Base-by-base conservation (phyloP, 2,329 filamentous ascomycete species). In the Penicillium sp. region DNA sequence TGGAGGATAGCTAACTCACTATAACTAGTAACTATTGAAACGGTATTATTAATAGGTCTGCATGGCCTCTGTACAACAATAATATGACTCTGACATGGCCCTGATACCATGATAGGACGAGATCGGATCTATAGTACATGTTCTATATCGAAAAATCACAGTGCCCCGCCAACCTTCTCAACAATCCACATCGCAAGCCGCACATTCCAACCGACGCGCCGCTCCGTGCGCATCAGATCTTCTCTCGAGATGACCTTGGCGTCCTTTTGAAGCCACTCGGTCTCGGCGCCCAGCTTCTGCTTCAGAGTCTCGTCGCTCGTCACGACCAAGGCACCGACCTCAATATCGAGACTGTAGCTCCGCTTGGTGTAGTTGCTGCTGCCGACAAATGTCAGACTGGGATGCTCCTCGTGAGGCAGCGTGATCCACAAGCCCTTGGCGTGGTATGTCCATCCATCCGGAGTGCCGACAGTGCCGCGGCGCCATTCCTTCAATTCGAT, bases 361-460 rank as follows among this genome's bases (percentile, higher is more conserved):
- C 93, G 78, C 67, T 93, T 90, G 0, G 93, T 98, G 69, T 97
- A 98, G 65, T 98, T 98, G 8, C 86, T 93, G 64, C 87, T 94
- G 1, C 93, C 93, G 0, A 98, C 80, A 14, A 97, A 76, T 26
- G 84, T 94, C 45, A 97, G 76, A 39, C 85, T 84, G 0, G 89
- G 89, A 31, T 82, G 72, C 28, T 75, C 67, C 38, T 85, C 79
- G 1, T 76, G 74, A 29, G 64, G 71, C 31, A 73, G 75, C 0
- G 87, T 88, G 22, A 96, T 77, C 91, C 91, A 97, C 2, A 97
- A 75, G 0, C 93, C 93, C 69, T 98, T 98, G 39, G 93, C 93
- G 61, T 98, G 93, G 68, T 98, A 98, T 0, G 91, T 96, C 93
- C 94, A 98, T 0, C 89, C 91, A 1, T 76, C 87, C 0, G 86